A percentile compares a stretch with the other conserved stretches of the same genome.
Evolutionary conservation across 2,329 filamentous ascomycete species (phyloP).

Genomic region (Fonsecaea pedrosoi): DNA sequence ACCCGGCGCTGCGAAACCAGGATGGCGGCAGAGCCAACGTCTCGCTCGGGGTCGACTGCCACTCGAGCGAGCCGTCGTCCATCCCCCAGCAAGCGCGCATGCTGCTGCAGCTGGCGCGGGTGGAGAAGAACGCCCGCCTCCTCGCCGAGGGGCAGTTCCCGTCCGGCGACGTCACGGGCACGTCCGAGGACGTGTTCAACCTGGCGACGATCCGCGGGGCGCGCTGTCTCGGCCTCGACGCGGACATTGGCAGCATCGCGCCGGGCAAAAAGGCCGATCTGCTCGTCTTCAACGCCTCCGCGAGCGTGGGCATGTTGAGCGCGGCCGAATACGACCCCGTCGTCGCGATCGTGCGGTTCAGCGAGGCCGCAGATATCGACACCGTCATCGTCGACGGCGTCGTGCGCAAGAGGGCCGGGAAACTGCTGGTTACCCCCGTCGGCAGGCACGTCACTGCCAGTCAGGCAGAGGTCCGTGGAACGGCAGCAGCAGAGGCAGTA

Average conservation of each 20-base stretch:
- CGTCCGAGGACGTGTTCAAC: slow-evolving; percentile 56
- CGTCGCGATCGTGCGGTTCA: slow-evolving; percentile 54
- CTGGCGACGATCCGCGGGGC: slow-evolving; percentile 58
- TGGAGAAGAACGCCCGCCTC: slow-evolving; percentile 43
- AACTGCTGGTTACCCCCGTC: slow-evolving; percentile 20
- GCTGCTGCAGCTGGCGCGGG: slow-evolving; percentile 43
- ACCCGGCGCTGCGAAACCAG: slow-evolving; percentile 28
- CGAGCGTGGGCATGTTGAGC: slow-evolving; percentile 51
- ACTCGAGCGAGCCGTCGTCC: slow-evolving; percentile 42
- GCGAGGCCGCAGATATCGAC: slow-evolving; percentile 50
- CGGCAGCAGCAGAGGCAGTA: no score
- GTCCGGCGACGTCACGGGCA: slow-evolving; percentile 41
- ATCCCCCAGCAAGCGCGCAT: slow-evolving; percentile 43
- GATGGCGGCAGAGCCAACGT: slow-evolving; percentile 19
- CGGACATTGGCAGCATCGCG: slow-evolving; percentile 54
- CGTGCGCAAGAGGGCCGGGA: slow-evolving; percentile 47
- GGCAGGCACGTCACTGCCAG: not conserved
- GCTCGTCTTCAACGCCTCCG: slow-evolving; percentile 53
- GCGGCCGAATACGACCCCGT: slow-evolving; percentile 52
- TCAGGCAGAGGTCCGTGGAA: no score
- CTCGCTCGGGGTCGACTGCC: slow-evolving; percentile 45
- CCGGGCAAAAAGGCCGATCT: slow-evolving; percentile 58
- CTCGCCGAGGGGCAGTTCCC: slow-evolving; percentile 40
- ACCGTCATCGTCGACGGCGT: slow-evolving; percentile 54
- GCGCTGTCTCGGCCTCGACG: slow-evolving; percentile 51